phyloP scores from a whole-genome alignment of 1,139 yeast species.

The Suhomyces coccinellae region DNA sequence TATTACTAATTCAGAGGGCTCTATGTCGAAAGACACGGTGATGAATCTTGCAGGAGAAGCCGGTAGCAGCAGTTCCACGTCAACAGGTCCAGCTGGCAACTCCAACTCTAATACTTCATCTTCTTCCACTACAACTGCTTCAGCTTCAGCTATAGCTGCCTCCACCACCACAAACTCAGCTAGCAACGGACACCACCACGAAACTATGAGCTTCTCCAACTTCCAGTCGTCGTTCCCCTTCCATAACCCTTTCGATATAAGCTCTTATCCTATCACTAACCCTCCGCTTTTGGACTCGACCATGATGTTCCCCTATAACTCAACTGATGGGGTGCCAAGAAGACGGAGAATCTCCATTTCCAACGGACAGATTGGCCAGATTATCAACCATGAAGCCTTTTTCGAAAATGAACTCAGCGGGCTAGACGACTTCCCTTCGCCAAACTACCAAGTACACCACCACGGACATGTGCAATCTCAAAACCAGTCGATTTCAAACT shows the following conservation, averaged over 20 bases:
- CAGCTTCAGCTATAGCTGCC: background rate
- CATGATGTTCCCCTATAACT: slow-evolving; percentile 41
- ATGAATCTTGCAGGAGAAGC: slow-evolving; percentile 2
- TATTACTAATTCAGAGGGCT: slow-evolving; percentile 2
- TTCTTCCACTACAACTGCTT: background rate
- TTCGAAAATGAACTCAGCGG: slow-evolving; percentile 27
- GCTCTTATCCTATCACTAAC: slow-evolving; percentile 60
- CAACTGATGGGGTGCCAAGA: slow-evolving; percentile 45
- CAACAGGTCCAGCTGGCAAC: background rate
- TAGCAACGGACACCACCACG: slow-evolving; percentile 4
- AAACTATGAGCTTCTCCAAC: slow-evolving; percentile 6
- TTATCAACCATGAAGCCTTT: slow-evolving; percentile 49
- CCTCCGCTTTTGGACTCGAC: slow-evolving; percentile 65
- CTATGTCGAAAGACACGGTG: slow-evolving; percentile 3
- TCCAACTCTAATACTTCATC: background rate
- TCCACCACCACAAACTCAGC: background rate
- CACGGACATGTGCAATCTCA: background rate
- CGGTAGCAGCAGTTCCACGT: slow-evolving; percentile 1
- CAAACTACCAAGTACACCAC: background rate
- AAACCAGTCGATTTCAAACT: background rate
- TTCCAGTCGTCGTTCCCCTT: slow-evolving; percentile 16
- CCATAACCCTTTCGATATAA: slow-evolving; percentile 42
- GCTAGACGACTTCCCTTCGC: slow-evolving; percentile 17
- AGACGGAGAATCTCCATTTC: slow-evolving; percentile 71
- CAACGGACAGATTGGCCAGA: slow-evolving; percentile 78